Percentiles rank a stretch among this genome's conserved stretches.
Evolutionary conservation across 2,329 filamentous ascomycete species (phyloP).

Genomic region (Botryotinia narcissicola): DNA sequence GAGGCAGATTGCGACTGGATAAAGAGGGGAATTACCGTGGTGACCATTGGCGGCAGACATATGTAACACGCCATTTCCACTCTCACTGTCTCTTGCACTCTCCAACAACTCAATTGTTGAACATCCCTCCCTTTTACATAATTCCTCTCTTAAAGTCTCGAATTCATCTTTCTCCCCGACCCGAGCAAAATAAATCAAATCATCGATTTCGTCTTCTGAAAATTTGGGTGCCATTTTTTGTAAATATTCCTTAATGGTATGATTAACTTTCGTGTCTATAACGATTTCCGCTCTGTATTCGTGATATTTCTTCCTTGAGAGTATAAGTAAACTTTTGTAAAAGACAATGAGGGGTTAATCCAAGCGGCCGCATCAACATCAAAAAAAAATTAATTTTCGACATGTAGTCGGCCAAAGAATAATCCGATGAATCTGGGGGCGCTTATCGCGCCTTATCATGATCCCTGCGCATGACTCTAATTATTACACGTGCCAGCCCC

Average conservation of each 20-base stretch:
- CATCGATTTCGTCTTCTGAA: constrained; percentile 80
- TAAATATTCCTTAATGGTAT: fast-evolving
- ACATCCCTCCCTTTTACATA: constrained; percentile 61
- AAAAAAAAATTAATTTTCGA: constrained; percentile 7
- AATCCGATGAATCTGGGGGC: constrained; percentile 13
- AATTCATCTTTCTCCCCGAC: constrained; percentile 73
- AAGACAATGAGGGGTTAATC: neutral
- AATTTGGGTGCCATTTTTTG: constrained; percentile 44
- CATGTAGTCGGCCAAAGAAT: neutral
- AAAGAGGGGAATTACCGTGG: constrained; percentile 52
- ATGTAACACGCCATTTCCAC: constrained; percentile 78
- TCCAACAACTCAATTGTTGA: constrained; percentile 62
- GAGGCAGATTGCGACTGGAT: neutral
- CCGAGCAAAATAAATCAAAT: constrained; percentile 84
- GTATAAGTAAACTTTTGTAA: neutral
- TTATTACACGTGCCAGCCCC: constrained; percentile 16
- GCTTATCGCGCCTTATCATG: constrained; percentile 11
- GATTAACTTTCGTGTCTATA: neutral
- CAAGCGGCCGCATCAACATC: constrained; percentile 10
- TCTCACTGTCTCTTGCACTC: constrained; percentile 69
- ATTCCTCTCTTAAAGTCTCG: constrained; percentile 52
- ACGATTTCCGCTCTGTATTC: too few species aligned
- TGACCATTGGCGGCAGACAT: constrained; percentile 93
- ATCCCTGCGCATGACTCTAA: neutral
- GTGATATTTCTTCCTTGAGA: neutral